Percentiles rank a stretch among this genome's conserved stretches.
Evolutionary conservation across 2,329 filamentous ascomycete genomes (phyloP).

Genomic region (Trichoderma cornu-damae): DNA sequence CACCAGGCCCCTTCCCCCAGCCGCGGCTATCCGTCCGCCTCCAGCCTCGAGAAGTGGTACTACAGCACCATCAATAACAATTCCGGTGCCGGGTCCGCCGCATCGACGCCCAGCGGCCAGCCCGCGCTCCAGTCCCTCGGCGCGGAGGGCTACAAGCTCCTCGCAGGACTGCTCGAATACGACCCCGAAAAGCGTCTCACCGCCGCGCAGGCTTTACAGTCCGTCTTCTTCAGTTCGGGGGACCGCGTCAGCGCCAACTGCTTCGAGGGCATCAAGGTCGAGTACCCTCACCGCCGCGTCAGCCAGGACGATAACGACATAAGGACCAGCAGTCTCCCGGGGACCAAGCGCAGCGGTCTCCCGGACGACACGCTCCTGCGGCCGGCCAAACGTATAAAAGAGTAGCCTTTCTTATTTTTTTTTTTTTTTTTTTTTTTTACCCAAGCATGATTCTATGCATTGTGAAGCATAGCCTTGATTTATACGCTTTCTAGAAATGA

Average conservation of each 20-base stretch:
- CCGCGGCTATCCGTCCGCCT: conserved; percentile 32
- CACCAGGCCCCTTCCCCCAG: conserved; percentile 33
- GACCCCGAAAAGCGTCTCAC: conserved; percentile 85
- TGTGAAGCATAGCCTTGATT: too few species aligned
- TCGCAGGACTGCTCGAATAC: conserved; percentile 82
- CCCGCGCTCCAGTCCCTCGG: conserved; percentile 57
- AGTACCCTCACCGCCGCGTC: conserved; percentile 85
- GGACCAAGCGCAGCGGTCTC: conserved; percentile 81
- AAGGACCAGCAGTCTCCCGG: conserved; percentile 78
- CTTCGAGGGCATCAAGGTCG: conserved; percentile 81
- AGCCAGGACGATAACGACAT: conserved; percentile 97
- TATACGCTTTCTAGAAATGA: too few species aligned
- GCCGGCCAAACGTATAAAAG: conserved; percentile 58
- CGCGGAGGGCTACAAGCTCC: conserved; percentile 72
- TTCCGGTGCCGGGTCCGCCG: conserved; percentile 29
- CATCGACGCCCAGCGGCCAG: conserved; percentile 21
- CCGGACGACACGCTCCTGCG: conserved; percentile 72
- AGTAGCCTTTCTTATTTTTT: conserved; percentile 37
- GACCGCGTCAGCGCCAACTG: conserved; percentile 74
- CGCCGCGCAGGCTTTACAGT: conserved; percentile 80
- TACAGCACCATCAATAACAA: conserved; percentile 61
- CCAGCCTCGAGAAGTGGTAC: conserved; percentile 74
- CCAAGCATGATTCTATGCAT: too few species aligned
- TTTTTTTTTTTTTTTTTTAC: too few species aligned
- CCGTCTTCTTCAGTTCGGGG: conserved; percentile 78